Percentiles rank a stretch among this genome's conserved stretches.
phyloP scores from a whole-genome alignment of 1,284 basidiomycete genomes.

The Microbotryomycetes sp. region DNA sequence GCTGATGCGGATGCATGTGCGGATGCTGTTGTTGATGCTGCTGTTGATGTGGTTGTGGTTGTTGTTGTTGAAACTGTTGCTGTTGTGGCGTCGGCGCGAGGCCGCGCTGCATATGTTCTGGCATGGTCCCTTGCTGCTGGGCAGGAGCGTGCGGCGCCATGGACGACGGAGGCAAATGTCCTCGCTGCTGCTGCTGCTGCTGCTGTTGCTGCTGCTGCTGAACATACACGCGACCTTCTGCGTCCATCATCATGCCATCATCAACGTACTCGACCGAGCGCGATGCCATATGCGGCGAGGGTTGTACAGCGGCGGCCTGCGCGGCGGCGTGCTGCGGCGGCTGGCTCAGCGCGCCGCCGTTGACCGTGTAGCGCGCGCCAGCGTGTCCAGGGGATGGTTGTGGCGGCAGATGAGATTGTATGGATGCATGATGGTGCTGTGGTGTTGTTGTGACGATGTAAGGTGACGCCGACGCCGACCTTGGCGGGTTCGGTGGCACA shows the following conservation, averaged over 20 bases:
- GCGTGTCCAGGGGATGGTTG: no score
- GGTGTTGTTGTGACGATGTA: background rate
- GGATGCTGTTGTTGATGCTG: background rate
- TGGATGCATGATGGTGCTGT: background rate
- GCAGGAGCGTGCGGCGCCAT: background rate
- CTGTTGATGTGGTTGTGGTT: background rate
- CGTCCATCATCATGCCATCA: background rate
- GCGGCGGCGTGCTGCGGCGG: background rate
- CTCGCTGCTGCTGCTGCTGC: slow-evolving; percentile 3
- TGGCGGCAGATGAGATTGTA: no score
- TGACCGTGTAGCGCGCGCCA: background rate
- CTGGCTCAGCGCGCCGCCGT: background rate
- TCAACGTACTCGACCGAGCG: background rate
- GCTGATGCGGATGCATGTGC: background rate
- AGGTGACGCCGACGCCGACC: background rate
- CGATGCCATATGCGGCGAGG: no score
- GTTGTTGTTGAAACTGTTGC: background rate
- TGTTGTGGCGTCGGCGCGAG: no score
- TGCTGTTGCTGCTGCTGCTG: background rate
- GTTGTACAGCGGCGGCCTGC: no score
- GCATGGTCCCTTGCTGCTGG: slow-evolving; percentile 1
- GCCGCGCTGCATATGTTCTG: background rate
- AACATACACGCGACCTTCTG: background rate
- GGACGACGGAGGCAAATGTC: background rate
- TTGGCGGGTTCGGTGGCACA: background rate